These are phyloP conservation scores for Aquilaria yunnanensis DNA, from an alignment of 345 rosid species.

Conservation along the genomic window DNA sequence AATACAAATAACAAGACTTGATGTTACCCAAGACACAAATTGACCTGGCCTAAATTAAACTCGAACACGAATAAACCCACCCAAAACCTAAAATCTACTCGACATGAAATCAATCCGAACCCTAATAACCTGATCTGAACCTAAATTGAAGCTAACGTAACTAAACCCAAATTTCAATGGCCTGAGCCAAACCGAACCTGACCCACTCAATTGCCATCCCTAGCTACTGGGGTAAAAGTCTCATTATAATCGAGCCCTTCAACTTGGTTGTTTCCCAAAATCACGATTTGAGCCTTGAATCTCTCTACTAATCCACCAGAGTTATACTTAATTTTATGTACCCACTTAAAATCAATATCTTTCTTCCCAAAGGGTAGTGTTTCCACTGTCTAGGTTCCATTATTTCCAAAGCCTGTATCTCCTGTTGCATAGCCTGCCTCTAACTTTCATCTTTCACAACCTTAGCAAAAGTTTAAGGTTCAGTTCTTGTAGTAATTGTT, in stretches of 20 bases:
- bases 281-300: background rate
- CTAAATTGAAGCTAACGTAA: too few species aligned
- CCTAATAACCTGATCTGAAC: too few species aligned
- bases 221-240: background rate
- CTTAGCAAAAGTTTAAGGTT: too few species aligned
- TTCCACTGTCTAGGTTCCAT: background rate
- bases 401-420: background rate
- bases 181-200: background rate
- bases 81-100: background rate
- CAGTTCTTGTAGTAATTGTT: too few species aligned
- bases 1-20: too few species aligned
- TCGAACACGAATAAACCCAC: background rate
- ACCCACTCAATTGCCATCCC: background rate
- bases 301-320: background rate
- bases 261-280: background rate
- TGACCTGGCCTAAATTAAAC: too few species aligned
- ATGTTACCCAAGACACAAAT: too few species aligned
- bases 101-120: too few species aligned
- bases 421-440: background rate
- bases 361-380: background rate
- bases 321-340: background rate
- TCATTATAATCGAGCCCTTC: conserved; percentile 5
- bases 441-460: background rate
- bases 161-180: background rate
- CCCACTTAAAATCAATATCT: background rate